These are phyloP conservation scores for Pichia norvegensis DNA, from an alignment of 1,139 yeast genomes.

Conservation along the genomic window DNA sequence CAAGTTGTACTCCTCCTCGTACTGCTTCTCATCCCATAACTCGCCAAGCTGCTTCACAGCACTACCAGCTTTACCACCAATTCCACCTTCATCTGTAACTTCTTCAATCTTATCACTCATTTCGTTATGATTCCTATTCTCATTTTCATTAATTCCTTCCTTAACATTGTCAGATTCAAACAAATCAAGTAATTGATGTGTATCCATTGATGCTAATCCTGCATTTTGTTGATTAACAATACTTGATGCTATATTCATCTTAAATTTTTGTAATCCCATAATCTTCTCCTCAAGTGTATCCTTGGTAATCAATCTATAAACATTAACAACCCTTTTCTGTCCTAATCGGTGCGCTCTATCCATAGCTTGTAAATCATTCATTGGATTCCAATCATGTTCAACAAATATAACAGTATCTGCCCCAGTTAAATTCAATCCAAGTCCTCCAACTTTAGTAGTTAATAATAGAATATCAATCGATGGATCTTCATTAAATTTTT, in stretches of 20 bases:
- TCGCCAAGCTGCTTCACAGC: constrained; percentile 88
- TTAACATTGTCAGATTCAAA: constrained; percentile 53
- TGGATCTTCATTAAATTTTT: constrained; percentile 91
- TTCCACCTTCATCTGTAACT: constrained; percentile 55
- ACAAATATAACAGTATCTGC: constrained; percentile 98
- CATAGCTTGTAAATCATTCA: constrained; percentile 99
- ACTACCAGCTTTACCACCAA: constrained; percentile 56
- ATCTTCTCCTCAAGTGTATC: constrained; percentile 94
- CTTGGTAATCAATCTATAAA: constrained; percentile 77
- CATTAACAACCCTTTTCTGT: constrained; percentile 80
- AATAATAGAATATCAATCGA: constrained; percentile 86
- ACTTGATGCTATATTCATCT: constrained; percentile 93
- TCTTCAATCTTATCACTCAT: constrained; percentile 21
- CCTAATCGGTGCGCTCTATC: constrained; percentile 99
- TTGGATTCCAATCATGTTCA: constrained; percentile 99
- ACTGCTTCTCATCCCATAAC: constrained; percentile 93
- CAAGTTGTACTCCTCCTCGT: constrained; percentile 91
- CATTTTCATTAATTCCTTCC: constrained; percentile 1
- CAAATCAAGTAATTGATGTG: constrained; percentile 84
- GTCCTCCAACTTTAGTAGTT: constrained; percentile 97
- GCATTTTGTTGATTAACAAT: constrained; percentile 95
- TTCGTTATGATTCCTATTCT: constrained; percentile 3
- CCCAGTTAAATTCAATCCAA: constrained; percentile 94
- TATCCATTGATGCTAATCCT: constrained; percentile 92
- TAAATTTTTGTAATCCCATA: constrained; percentile 97